Conservation (phyloP, 805 yeast species). For the Debaryomyces prosopidis region DNA sequence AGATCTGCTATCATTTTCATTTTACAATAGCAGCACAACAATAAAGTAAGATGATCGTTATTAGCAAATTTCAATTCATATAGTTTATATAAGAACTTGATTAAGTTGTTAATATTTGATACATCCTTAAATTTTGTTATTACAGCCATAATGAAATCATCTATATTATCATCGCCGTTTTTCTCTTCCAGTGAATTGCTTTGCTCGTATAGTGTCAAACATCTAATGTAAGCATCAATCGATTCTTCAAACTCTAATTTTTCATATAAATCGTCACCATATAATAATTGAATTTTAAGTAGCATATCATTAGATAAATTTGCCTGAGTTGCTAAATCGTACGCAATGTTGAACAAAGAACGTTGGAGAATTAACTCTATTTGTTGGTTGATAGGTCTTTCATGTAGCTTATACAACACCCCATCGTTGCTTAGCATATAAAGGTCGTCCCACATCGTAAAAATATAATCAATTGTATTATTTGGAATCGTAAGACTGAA, state of each 20-base stretch:
- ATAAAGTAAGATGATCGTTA: conserved; percentile 79
- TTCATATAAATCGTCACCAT: conserved; percentile 72
- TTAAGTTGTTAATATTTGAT: conserved; percentile 63
- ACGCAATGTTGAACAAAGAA: conserved; percentile 71
- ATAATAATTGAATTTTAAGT: conserved; percentile 38
- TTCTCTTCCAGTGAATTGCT: conserved; percentile 3
- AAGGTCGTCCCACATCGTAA: conserved; percentile 56
- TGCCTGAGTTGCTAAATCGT: conserved; percentile 55
- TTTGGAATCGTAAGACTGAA: conserved; percentile 69
- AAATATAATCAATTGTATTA: conserved; percentile 54
- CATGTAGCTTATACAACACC: conserved; percentile 63
- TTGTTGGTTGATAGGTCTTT: conserved; percentile 66
- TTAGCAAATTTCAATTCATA: conserved; percentile 56
- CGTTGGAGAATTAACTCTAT: conserved; percentile 67
- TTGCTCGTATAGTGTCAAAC: conserved; percentile 25
- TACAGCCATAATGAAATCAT: conserved; percentile 61
- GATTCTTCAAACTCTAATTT: conserved; percentile 70
- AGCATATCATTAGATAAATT: conserved; percentile 29
- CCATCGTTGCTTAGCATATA: conserved; percentile 76
- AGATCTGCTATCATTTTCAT: conserved; percentile 62
- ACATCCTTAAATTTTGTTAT: conserved; percentile 80
- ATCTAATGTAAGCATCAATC: conserved; percentile 66
- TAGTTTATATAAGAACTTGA: conserved; percentile 63
- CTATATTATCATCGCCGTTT: conserved; percentile 22
- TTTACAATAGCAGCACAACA: conserved; percentile 79